Conservation (phyloP, 108 stramenopile genomes). For the Skeletonema costatum region DNA sequence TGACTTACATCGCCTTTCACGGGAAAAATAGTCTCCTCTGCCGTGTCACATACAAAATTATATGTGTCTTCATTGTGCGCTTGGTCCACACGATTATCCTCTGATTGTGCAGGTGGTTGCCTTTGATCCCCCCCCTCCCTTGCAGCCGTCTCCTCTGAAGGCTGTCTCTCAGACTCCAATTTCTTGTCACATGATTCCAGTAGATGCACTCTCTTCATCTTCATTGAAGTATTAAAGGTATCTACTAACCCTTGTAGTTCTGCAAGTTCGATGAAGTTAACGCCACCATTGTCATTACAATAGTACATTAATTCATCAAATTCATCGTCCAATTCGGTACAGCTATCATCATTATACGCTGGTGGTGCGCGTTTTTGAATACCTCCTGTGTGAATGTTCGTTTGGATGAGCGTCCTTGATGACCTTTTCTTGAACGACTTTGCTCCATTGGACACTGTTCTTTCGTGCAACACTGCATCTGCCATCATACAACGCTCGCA, state of each 20-base stretch:
- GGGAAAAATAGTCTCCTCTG: background rate
- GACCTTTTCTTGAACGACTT: background rate
- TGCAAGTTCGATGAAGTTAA: background rate
- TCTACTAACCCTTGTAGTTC: background rate
- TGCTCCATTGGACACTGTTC: conserved; percentile 2
- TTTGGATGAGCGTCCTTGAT: background rate
- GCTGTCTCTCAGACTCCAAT: background rate
- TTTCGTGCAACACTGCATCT: background rate
- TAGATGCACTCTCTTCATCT: background rate
- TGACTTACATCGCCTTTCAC: background rate
- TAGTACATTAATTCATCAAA: background rate
- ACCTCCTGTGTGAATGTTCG: background rate
- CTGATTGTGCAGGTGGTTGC: background rate
- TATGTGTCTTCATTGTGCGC: background rate
- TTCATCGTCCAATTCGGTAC: background rate
- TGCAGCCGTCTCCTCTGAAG: background rate
- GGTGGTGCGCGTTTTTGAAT: background rate
- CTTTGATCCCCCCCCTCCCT: background rate
- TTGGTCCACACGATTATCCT: background rate
- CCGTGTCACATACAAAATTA: background rate
- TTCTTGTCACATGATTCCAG: background rate
- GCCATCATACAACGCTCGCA: background rate
- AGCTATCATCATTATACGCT: background rate
- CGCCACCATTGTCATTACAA: background rate
- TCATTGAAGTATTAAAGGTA: background rate